Base-by-base conservation (phyloP, 495 filamentous ascomycete genomes). In the Amphirosellinia nigrospora region DNA sequence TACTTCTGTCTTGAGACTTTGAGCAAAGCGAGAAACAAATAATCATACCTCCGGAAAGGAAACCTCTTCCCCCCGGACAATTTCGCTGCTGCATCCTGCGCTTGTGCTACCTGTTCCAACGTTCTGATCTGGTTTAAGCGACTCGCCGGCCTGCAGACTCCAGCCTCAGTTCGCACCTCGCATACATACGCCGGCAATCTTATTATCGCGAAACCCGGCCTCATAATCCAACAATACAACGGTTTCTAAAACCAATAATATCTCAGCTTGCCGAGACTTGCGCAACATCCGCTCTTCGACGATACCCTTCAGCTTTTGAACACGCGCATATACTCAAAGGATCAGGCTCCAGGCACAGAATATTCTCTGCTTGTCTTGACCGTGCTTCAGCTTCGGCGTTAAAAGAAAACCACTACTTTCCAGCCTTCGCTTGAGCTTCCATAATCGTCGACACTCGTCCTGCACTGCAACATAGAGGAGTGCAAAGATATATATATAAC, bases 291-390 rank as follows among this genome's bases (percentile, higher is more conserved):
- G 52, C 53, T 41, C 26, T 56, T 64, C 68, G 68, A 70, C 68
- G 36, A 58, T 4, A 30, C 38, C 11, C 64, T 62, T 71, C 69
- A 62, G 66, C 69, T 74, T 68, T 63, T 61, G 56, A 56, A 65
- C 74, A 74, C 66, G 46, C 69, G 63, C 28, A 46, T 38, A 38
- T 23, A 69, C 64, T 36, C 28, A 76, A 74, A 76, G 70, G 45
- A 59, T 68, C 56, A 73, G 73, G 71, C 74, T 61, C 55, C 69
- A 60, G 71, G 48, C 67, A 36, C 61, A 63, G 72, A 72, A 55
- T 64, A 63, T 78, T 78, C 74, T 76, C 71, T 76, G 74, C 72
- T 68, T 78, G 74, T 78, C 76, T 78, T 71, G 75, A 71, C 72
- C 55, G 72, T 62, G 70, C 72, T 68, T 72, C 62, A 72, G 70